Conservation (phyloP, 306 rosid species). For the Glycyrrhiza uralensis region DNA sequence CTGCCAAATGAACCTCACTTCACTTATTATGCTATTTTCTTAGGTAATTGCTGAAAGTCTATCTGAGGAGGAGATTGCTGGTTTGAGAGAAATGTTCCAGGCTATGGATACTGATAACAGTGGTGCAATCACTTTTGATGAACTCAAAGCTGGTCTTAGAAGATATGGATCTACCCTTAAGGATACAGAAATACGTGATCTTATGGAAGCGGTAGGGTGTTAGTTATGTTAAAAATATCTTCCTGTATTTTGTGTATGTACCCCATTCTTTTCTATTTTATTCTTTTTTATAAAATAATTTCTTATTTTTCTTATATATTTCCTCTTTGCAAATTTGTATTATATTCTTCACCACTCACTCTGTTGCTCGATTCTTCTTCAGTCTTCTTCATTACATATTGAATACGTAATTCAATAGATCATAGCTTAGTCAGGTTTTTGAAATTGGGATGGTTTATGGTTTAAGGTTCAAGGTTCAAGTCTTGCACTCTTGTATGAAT, state of each 20-base stretch:
- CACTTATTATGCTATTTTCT: slow-evolving; percentile 26
- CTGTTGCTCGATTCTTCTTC: neutral
- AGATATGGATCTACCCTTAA: slow-evolving; percentile 94
- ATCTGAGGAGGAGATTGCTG: slow-evolving; percentile 97
- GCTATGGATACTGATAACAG: slow-evolving; percentile 96
- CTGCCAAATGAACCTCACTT: slow-evolving; percentile 12
- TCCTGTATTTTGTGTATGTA: neutral
- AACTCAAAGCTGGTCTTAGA: slow-evolving; percentile 92
- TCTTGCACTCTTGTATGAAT: neutral
- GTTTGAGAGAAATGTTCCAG: slow-evolving; percentile 84
- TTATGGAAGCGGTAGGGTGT: slow-evolving; percentile 82
- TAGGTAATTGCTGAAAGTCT: slow-evolving; percentile 97
- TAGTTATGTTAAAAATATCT: slow-evolving; percentile 11
- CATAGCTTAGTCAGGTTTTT: neutral
- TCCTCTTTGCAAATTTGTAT: neutral
- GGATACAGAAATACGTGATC: slow-evolving; percentile 91
- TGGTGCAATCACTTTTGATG: slow-evolving; percentile 95
- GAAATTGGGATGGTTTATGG: neutral
- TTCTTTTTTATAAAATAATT: slow-evolving; percentile 8
- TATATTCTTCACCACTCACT: neutral
- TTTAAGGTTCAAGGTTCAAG: neutral
- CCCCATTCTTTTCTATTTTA: neutral
- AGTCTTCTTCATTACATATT: neutral
- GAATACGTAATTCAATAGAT: neutral
- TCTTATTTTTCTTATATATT: slow-evolving; percentile 8